Conservation (phyloP, 208 protist genomes). For the Trypanosoma avium region DNA sequence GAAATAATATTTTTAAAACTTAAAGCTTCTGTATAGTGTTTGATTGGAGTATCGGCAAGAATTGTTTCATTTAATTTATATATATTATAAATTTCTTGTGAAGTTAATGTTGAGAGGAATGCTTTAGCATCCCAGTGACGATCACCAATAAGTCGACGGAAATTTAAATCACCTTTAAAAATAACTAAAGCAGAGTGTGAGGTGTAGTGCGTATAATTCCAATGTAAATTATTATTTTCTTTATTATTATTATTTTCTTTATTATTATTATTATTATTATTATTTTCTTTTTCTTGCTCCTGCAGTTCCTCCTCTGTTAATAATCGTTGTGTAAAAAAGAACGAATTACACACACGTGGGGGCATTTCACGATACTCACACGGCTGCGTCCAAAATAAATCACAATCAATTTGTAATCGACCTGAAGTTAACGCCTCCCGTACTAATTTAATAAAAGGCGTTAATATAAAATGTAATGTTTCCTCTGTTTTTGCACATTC, state of each 20-base stretch:
- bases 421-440: conserved; percentile 39
- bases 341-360: conserved; percentile 75
- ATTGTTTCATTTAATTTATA: conserved; percentile 21
- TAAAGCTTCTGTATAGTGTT: conserved; percentile 38
- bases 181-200: conserved; percentile 65
- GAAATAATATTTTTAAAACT: conserved; percentile 58
- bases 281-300: conserved; percentile 4
- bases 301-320: conserved; percentile 11
- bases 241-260: conserved; percentile 3
- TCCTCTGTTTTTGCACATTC: conserved; percentile 16
- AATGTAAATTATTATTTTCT: conserved; percentile 1
- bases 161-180: conserved; percentile 93
- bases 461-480: conserved; percentile 26
- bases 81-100: conserved; percentile 16
- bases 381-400: conserved; percentile 84
- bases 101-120: conserved; percentile 50
- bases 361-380: conserved; percentile 87
- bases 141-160: conserved; percentile 86
- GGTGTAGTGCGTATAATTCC: conserved; percentile 13
- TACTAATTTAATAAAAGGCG: conserved; percentile 52
- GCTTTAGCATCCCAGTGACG: conserved; percentile 76
- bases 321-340: conserved; percentile 77
- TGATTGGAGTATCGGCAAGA: conserved; percentile 20
- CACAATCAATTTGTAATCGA: conserved; percentile 56
- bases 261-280: not conserved